phyloP scores from a whole-genome alignment of 495 filamentous ascomycete species.

The Penicillium arizonense region DNA sequence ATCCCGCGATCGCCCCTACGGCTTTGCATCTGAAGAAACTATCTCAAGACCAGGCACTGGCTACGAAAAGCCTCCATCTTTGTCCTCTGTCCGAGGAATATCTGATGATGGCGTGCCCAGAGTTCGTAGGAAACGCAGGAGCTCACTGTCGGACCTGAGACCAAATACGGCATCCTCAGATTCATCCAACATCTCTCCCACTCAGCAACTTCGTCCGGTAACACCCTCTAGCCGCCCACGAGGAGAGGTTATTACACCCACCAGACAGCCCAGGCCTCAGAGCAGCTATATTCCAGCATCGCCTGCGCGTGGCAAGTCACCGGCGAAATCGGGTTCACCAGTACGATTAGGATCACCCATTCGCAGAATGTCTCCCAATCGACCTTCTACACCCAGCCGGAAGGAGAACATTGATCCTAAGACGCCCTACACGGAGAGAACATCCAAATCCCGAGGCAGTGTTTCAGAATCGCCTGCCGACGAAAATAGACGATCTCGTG shows the following conservation, averaged over 20 bases:
- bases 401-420: constrained; percentile 55
- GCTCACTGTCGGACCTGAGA: constrained; percentile 87
- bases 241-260: constrained; percentile 31
- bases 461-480: constrained; percentile 39
- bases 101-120: constrained; percentile 40
- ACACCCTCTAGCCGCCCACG: constrained; percentile 35
- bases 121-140: constrained; percentile 75
- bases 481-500: constrained; percentile 50
- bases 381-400: constrained; percentile 48
- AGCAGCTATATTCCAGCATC: constrained; percentile 34
- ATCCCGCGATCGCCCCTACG: constrained; percentile 64
- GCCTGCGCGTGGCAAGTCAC: constrained; percentile 30
- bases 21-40: constrained; percentile 40
- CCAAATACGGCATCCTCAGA: constrained; percentile 49
- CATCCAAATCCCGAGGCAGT: constrained; percentile 36
- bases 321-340: constrained; percentile 31
- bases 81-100: constrained; percentile 37
- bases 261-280: constrained; percentile 30
- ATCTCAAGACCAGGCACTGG: constrained; percentile 48
- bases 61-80: constrained; percentile 36
- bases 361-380: constrained; percentile 37
- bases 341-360: constrained; percentile 33
- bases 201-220: constrained; percentile 31
- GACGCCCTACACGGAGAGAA: constrained; percentile 29
- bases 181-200: constrained; percentile 33